A percentile compares a stretch with the other conserved stretches of the same genome.
These are phyloP conservation scores for Parsonsia alboflavescens DNA, from an alignment of 257 asterid species.

Conservation along the genomic window DNA sequence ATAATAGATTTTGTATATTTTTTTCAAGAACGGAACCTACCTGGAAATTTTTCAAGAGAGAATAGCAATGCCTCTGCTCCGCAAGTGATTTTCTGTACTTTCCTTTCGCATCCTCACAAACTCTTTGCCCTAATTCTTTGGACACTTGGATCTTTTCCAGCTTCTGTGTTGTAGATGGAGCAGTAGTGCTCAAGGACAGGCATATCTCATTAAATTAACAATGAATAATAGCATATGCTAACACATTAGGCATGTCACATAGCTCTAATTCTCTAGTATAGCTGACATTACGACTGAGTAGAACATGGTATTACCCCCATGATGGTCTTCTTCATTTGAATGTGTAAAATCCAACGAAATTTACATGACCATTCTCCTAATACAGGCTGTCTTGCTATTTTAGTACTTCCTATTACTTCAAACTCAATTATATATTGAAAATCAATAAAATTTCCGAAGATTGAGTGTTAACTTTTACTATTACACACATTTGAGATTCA, in stretches of 20 bases:
- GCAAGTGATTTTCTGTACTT: constrained; percentile 50
- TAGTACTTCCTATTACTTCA: neutral
- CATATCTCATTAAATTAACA: neutral
- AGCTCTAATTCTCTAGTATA: neutral
- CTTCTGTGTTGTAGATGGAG: constrained; percentile 40
- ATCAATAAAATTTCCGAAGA: neutral
- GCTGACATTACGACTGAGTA: neutral
- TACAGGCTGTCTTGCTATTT: neutral
- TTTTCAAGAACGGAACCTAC: constrained; percentile 23
- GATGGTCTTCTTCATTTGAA: neutral
- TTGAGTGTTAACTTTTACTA: neutral
- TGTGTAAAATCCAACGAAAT: neutral
- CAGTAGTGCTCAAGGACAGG: neutral
- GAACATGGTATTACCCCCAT: neutral
- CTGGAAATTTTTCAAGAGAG: constrained; percentile 62
- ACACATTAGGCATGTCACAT: neutral
- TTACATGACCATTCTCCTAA: neutral
- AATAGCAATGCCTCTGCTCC: constrained; percentile 54
- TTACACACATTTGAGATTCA: neutral
- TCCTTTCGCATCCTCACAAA: constrained; percentile 38
- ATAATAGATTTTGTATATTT: neutral
- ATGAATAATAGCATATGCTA: neutral
- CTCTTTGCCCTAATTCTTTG: constrained; percentile 43
- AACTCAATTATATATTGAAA: neutral
- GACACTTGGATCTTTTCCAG: constrained; percentile 47